These are phyloP conservation scores for Metarhizium anisopliae DNA, from an alignment of 2,329 filamentous ascomycete species.

Conservation along the genomic window DNA sequence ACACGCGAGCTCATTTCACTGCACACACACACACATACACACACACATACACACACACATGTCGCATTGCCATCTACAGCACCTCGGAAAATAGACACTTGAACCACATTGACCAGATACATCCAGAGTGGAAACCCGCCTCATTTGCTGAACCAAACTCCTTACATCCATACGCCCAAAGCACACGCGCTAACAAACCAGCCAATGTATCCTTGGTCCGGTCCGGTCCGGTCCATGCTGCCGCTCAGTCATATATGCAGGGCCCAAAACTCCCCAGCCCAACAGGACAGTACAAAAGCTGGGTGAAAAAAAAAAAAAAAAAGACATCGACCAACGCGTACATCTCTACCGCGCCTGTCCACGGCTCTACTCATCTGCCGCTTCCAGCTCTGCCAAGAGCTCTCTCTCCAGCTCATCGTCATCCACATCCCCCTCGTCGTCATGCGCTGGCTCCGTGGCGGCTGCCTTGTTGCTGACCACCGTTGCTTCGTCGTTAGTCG, in stretches of 20 bases:
- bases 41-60: neutral
- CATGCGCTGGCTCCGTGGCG: conserved; percentile 14
- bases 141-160: neutral
- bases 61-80: neutral
- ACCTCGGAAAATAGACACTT: neutral
- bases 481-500: conserved; percentile 24
- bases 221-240: neutral
- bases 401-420: conserved; percentile 55
- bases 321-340: too few relatives aligned
- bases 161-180: conserved; percentile 1
- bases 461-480: conserved; percentile 18
- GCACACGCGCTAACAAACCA: neutral
- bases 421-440: conserved; percentile 32
- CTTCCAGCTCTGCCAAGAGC: conserved; percentile 51
- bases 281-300: neutral
- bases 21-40: neutral
- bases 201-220: neutral
- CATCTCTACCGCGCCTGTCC: too few relatives aligned
- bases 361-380: conserved; percentile 15
- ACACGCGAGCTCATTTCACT: neutral
- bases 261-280: neutral
- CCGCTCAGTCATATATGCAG: conserved; percentile 1
- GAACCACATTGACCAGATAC: neutral
- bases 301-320: too few relatives aligned
- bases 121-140: neutral